Evolutionary conservation across 495 filamentous ascomycete species (phyloP), one percentile per base, ranked within the genome.

Genomic region (Penicillium verhagenii): DNA sequence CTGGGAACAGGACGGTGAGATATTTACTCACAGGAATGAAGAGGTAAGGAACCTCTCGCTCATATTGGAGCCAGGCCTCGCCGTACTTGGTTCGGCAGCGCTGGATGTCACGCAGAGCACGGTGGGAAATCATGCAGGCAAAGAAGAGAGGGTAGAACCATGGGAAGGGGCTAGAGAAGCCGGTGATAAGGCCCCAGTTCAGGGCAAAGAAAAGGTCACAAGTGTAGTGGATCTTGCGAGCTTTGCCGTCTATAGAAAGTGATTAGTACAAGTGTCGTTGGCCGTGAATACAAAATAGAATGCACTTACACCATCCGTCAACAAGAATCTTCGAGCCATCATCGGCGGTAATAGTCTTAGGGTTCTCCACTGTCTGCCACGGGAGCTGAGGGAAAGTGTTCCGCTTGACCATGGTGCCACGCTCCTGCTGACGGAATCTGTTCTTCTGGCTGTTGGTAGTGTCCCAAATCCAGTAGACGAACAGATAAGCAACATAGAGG

Each of bases 141-240:
- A 98, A 98, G 78, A 98, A 98, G 38, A 89, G 69, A 11, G 92
- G 90, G 64, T 97, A 96, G 71, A 98, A 98, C 92, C 93, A 98
- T 2, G 94, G 94, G 75, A 97, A 92, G 3, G 94, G 93, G 69
- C 84, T 89, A 19, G 75, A 77, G 72, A 87, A 86, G 11, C 85
- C 85, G 21, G 82, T 86, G 62, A 88, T 79, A 39, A 86, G 58
- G 26, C 80, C 85, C 85, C 85, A 88, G 56, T 76, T 79, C 43
- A 86, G 54, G 6, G 78, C 77, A 60, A 97, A 96, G 70, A 80
- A 92, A 10, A 88, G 77, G 69, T 98, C 94, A 71, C 91, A 95
- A 5, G 90, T 87, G 67, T 97, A 97, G 72, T 98, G 92, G 49
- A 96, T 85, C 78, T 98, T 98, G 67, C 94, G 86, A 24, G 93